Percentiles rank a stretch among this genome's conserved stretches.
Evolutionary conservation across 208 protist genomes (phyloP).

Genomic region (Trichomonas tenax): DNA sequence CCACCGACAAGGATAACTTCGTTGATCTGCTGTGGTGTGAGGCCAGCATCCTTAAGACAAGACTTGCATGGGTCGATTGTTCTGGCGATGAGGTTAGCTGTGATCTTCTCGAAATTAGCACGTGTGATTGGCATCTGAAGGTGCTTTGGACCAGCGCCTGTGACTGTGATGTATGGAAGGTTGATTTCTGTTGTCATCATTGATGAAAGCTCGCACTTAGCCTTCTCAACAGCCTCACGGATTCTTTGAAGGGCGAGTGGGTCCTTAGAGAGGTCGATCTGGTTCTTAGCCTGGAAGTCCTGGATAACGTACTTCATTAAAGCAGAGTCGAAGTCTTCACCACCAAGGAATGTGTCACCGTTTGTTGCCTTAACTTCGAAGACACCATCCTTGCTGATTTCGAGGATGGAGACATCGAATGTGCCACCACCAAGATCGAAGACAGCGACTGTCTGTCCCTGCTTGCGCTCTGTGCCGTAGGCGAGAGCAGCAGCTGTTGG

Average conservation of each 20-base stretch:
- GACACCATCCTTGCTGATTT: conserved; percentile 66
- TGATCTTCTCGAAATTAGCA: conserved; percentile 67
- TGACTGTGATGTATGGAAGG: conserved; percentile 44
- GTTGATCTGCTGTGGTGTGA: conserved; percentile 65
- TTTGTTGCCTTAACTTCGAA: conserved; percentile 85
- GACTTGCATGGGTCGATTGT: conserved; percentile 62
- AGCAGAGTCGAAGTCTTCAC: conserved; percentile 89
- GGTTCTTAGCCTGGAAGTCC: conserved; percentile 71
- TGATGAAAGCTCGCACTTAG: conserved; percentile 81
- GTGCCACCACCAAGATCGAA: conserved; percentile 73
- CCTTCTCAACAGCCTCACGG: conserved; percentile 82
- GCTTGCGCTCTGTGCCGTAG: conserved; percentile 51
- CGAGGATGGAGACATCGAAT: conserved; percentile 94
- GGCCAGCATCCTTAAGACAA: conserved; percentile 50
- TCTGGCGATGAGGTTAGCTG: conserved; percentile 54
- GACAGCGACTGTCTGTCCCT: conserved; percentile 45
- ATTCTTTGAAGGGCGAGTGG: conserved; percentile 77
- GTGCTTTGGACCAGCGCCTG: conserved; percentile 38
- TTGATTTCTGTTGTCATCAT: conserved; percentile 43
- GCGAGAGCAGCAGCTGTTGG: conserved; percentile 56
- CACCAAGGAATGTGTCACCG: conserved; percentile 93
- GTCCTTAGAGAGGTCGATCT: conserved; percentile 74
- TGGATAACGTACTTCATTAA: conserved; percentile 63
- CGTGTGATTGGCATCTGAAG: conserved; percentile 65
- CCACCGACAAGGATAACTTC: conserved; percentile 82